Evolutionary conservation across 305 asterid species (phyloP), one percentile per base, ranked within the genome.

Genomic region (Plantago rigida): DNA sequence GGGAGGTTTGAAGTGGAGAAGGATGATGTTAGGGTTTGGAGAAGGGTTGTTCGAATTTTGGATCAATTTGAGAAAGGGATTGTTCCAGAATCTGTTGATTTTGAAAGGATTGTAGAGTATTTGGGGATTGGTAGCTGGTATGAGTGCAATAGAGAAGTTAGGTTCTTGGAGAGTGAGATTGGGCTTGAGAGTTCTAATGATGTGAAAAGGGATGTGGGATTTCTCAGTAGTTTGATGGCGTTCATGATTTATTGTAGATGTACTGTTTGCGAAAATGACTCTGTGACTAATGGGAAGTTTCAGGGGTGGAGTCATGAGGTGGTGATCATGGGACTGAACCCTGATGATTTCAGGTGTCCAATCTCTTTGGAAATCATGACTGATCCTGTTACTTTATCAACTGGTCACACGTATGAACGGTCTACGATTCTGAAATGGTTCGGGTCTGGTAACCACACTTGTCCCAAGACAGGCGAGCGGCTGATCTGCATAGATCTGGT

Each of bases 361-460:
- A 87, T 90, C 63, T 55, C 94, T 1, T 73, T 90, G 48, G 97
- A 90, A 42, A 58, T 85, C 71, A 90, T 90, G 96, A 50, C 62
- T 10, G 94, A 90, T 75, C 97, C 97, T 2, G 95, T 87, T 9
- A 81, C 94, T 4, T 48, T 85, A 29, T 73, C 89, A 0, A 78
- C 94, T 0, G 97, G 97, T 29, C 96, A 87, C 66, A 87, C 97
- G 0, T 91, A 87, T 42, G 96, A 87, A 46, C 77, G 87, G 19
- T 42, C 80, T 26, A 87, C 98, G 2, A 91, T 91, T 59, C 13
- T 66, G 31, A 80, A 71, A 71, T 91, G 98, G 98, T 81, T 87
- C 66, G 36, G 47, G 4, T 72, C 82, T 9, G 96, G 96, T 2
- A 86, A 87, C 53, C 81, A 69, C 41, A 87, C 84, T 6, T 91